Percentiles rank a stretch among this genome's conserved stretches.
Evolutionary conservation across 2,329 filamentous ascomycete species (phyloP).

Genomic region (Trichoderma atrobrunneum): DNA sequence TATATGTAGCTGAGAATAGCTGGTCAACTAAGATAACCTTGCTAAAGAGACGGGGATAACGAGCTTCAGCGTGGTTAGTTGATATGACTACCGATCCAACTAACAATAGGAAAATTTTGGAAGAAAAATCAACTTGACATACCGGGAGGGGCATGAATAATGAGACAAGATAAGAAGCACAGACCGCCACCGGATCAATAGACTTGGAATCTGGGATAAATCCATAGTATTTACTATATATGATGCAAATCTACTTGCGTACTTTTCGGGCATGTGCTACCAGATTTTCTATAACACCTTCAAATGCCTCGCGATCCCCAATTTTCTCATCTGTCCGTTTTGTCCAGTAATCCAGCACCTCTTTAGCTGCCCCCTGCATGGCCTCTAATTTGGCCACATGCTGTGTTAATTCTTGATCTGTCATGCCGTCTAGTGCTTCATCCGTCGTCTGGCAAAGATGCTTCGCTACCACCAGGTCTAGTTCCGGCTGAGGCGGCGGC

Average conservation of each 20-base stretch:
- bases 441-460: conserved; percentile 81
- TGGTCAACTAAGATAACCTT: background rate
- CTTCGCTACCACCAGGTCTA: conserved; percentile 75
- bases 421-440: conserved; percentile 76
- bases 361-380: conserved; percentile 68
- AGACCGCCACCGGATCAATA: conserved; percentile 24
- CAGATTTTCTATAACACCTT: conserved; percentile 94
- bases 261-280: conserved; percentile 88
- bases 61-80: background rate
- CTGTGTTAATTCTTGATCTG: conserved; percentile 67
- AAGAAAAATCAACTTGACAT: background rate
- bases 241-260: conserved; percentile 56
- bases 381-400: conserved; percentile 70
- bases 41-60: background rate
- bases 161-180: conserved; percentile 5
- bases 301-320: conserved; percentile 88
- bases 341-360: conserved; percentile 84
- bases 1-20: background rate
- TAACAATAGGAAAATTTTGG: background rate
- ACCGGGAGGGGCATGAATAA: background rate
- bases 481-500: conserved; percentile 65
- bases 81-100: background rate
- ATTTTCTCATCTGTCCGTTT: conserved; percentile 81
- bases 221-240: background rate
- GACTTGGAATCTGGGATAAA: conserved; percentile 21